Base-by-base conservation (phyloP, 768 basidiomycete genomes). In the Mycena polygramma region DNA sequence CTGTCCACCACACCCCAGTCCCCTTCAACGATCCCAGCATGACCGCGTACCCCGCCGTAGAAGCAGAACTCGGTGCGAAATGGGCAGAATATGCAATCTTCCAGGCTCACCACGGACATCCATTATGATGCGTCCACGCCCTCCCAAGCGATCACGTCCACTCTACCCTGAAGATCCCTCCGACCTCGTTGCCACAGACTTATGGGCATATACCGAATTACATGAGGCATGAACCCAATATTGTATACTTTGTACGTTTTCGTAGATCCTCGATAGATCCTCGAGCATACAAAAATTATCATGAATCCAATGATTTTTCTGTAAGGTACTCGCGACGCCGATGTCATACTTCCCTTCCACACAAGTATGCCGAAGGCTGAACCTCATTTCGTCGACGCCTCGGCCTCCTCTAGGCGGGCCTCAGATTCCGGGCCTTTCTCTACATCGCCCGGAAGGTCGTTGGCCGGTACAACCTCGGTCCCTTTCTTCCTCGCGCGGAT, bases 11-110 rank as follows among this genome's bases (percentile, higher is more conserved):
- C 55, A 80, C 82, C 6, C 77, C 81, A 9, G 74, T 79, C 1
- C 83, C 85, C 2, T 89, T 81, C 64, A 88, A 89, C 75, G 88
- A 89, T 66, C 88, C 88, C 3, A 83, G 83, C 2, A 85, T 88
- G 82, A 73, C 30, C 17, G 30, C 17, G 19, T 26, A 57, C 45
- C 36, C 46, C 41, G 26, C 45, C 55, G 30, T 39, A 11, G 46
- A 66, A 35, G 37, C 57, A 17, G 66, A 63, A 36, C 43, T 53
- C 24, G n/a, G 43, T 8, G 65, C 66, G 19, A 24, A 58, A 2
- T 72, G 61, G 71, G 71, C 66, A 68, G n/a, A 55, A 26, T 4
- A 36, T 57, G 54, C 54, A 30, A 30, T 59, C 7, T 63, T 54
- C 24, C 41, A 43, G 4, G 45, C 43, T 7, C 63, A 64, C 41